Percentiles rank a stretch among this genome's conserved stretches.
Conservation (phyloP, 2,329 filamentous ascomycete species). For the Colletotrichum spaethianum region DNA sequence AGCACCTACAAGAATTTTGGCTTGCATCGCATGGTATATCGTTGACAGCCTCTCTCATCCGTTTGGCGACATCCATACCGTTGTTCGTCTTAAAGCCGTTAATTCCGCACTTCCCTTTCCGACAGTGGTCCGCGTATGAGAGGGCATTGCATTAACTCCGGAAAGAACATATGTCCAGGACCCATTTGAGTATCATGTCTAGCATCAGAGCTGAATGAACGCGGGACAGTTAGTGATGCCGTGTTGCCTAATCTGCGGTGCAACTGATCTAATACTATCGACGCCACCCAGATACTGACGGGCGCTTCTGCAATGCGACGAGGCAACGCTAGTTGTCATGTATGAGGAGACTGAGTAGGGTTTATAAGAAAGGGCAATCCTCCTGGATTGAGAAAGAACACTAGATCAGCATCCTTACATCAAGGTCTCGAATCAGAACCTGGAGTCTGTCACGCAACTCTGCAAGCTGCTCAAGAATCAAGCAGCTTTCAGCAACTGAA, state of each 20-base stretch:
- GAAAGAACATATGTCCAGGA: not conserved
- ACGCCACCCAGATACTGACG: not conserved
- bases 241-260: not conserved
- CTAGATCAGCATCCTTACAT: not conserved
- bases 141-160: not conserved
- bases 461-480: not conserved
- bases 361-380: not conserved
- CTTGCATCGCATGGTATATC: not conserved
- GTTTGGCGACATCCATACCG: too few relatives aligned
- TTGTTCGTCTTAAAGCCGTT: not conserved
- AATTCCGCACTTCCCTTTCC: not conserved
- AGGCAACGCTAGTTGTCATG: not conserved
- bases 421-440: not conserved
- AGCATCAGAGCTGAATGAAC: not conserved
- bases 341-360: not conserved
- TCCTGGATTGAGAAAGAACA: not conserved
- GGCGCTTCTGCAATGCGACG: not conserved
- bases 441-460: not conserved
- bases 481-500: not conserved
- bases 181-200: not conserved
- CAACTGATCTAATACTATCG: not conserved
- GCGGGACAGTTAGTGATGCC: not conserved
- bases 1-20: too few relatives aligned
- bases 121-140: too few relatives aligned
- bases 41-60: too few relatives aligned